Evolutionary conservation across 352 stramenopile genomes (phyloP), one percentile per base, ranked within the genome.

Genomic region (Globisporangium mamillatum): DNA sequence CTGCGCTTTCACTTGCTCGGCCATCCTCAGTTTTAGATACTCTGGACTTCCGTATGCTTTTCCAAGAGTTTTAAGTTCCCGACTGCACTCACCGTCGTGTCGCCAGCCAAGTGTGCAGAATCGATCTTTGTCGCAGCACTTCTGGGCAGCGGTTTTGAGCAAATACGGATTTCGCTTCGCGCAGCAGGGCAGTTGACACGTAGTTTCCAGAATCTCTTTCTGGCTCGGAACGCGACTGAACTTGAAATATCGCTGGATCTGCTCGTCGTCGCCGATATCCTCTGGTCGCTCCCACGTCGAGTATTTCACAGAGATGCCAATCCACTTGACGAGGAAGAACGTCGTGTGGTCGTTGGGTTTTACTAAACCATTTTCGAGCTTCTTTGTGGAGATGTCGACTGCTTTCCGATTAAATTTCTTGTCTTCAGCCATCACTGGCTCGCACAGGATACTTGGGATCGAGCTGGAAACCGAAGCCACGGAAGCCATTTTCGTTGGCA

Each of bases 171-270:
- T 92, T 24, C 84, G 75, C 44, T 92, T 89, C 29, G 85, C 85
- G 48, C 89, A 97, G 70, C 89, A 97, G 6, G 88, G 88, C 12
- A 95, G 64, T 56, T 97, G 89, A 32, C 89, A 97, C 4, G 88
- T 95, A 9, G 84, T 91, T 58, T 93, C 84, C 32, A 75, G 53
- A 44, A 97, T 89, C 50, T 97, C 89, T 64, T 95, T 95, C 4
- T 82, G 76, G 34, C 80, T 95, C 7, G 89, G 89, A 24, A 95
- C 74, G 16, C 88, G 88, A 38, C 84, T 95, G 55, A 93, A 89
- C 71, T 94, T 95, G 77, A 95, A 95, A 66, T 97, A 97, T 6
- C 89, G 78, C 67, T 95, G 87, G 53, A 97, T 93, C 50, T 95
- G 86, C 56, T 93, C 88, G 68, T 95, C 88, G 25, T 95, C 89